phyloP scores from a whole-genome alignment of 2,329 filamentous ascomycete genomes.

The Colletotrichum liaoningense region DNA sequence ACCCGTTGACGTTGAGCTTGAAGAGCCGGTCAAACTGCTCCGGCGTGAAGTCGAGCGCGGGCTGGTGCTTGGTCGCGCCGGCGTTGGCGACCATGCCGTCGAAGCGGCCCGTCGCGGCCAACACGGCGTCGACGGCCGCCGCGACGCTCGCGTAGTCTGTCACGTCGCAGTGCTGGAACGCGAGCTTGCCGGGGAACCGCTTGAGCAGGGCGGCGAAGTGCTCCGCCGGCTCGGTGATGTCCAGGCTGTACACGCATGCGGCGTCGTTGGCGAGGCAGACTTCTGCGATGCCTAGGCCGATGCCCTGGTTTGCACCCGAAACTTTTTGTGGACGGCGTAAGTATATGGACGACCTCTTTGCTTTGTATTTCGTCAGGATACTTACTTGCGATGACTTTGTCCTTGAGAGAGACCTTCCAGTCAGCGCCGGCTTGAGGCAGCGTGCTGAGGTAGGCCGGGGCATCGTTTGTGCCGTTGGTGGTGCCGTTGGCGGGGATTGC shows the following conservation, averaged over 20 bases:
- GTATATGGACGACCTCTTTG: not conserved
- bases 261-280: conserved; percentile 58
- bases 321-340: conserved; percentile 38
- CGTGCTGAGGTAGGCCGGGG: conserved; percentile 42
- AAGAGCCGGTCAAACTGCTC: conserved; percentile 23
- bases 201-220: conserved; percentile 49
- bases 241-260: conserved; percentile 52
- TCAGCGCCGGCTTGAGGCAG: conserved; percentile 47
- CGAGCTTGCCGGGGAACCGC: conserved; percentile 52
- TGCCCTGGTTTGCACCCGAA: conserved; percentile 49
- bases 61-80: conserved; percentile 48
- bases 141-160: conserved; percentile 54
- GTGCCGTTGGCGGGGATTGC: not conserved
- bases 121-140: conserved; percentile 53
- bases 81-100: conserved; percentile 49
- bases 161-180: conserved; percentile 59
- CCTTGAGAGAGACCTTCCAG: conserved; percentile 48
- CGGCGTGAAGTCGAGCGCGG: conserved; percentile 52
- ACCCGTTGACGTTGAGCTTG: conserved; percentile 59
- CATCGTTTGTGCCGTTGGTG: conserved; percentile 1
- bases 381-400: conserved; percentile 53
- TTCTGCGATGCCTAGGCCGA: conserved; percentile 56
- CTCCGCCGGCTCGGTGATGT: conserved; percentile 51
- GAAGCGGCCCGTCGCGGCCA: conserved; percentile 50
- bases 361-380: not conserved